Evolutionary conservation across 345 rosid genomes (phyloP).

Genomic region (Citrus unshiu): DNA sequence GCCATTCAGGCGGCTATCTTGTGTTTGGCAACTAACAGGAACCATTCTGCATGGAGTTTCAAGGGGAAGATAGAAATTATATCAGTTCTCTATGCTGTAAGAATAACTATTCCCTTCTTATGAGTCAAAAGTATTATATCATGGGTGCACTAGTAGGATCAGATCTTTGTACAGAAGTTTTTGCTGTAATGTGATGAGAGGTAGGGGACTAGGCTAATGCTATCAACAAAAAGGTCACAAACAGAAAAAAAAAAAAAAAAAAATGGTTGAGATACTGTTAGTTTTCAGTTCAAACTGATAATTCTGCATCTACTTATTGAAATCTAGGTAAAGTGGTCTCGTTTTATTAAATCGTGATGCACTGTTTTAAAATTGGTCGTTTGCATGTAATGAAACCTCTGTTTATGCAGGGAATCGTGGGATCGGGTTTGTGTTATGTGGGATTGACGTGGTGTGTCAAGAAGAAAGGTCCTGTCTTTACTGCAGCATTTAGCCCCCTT

Average conservation of each 20-base stretch:
- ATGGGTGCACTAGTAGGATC: too few relatives aligned
- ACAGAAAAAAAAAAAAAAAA: too few relatives aligned
- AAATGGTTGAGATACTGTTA: neutral
- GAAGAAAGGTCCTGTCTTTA: conserved; percentile 60
- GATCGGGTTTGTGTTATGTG: conserved; percentile 53
- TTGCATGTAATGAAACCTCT: neutral
- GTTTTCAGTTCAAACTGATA: neutral
- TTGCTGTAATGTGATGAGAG: too few relatives aligned
- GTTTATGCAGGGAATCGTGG: conserved; percentile 48
- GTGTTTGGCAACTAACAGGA: conserved; percentile 28
- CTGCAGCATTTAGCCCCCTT: conserved; percentile 60
- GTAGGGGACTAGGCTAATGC: neutral
- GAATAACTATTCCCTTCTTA: conserved; percentile 2
- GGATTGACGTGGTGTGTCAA: conserved; percentile 74
- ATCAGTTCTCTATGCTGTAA: conserved; percentile 46
- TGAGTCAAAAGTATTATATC: neutral
- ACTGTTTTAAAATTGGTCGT: neutral
- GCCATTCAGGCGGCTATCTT: conserved; percentile 54
- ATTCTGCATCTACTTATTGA: neutral
- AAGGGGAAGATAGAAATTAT: conserved; percentile 41
- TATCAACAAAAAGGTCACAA: neutral
- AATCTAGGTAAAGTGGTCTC: too few relatives aligned
- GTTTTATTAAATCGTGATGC: too few relatives aligned
- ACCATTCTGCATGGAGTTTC: conserved; percentile 44
- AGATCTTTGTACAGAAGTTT: too few relatives aligned